Evolutionary conservation across 2,329 filamentous ascomycete species (phyloP).

Genomic region (Alternaria burnsii): DNA sequence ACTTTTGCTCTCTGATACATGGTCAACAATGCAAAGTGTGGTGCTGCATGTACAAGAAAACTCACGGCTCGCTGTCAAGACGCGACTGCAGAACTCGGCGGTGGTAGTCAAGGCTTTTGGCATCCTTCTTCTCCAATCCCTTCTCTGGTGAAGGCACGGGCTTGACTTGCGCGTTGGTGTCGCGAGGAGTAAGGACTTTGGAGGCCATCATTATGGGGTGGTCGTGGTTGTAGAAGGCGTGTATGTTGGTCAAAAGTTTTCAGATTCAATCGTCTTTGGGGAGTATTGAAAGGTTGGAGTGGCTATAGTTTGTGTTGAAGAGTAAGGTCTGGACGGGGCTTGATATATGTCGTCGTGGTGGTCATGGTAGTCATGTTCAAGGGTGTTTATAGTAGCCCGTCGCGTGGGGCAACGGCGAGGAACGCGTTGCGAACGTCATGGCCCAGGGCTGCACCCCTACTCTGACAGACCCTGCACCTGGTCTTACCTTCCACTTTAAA

Average conservation of each 20-base stretch:
- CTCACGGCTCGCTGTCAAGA: conserved; percentile 72
- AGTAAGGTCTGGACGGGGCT: neutral
- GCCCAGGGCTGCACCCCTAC: conserved; percentile 12
- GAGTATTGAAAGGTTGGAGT: neutral
- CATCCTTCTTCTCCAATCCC: conserved; percentile 40
- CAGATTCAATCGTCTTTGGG: neutral
- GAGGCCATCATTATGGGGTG: conserved; percentile 59
- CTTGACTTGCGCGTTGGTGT: conserved; percentile 65
- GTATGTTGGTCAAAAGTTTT: neutral
- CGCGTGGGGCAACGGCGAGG: conserved; percentile 24
- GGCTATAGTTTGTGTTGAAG: neutral
- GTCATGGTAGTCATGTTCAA: conserved; percentile 9
- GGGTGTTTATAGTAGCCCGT: conserved; percentile 18
- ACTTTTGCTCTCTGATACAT: conserved; percentile 60
- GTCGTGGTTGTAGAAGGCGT: conserved; percentile 3
- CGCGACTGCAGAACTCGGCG: conserved; percentile 77
- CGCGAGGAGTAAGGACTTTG: conserved; percentile 70
- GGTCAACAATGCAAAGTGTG: conserved; percentile 24
- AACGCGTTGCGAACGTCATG: conserved; percentile 19
- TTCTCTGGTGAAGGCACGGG: conserved; percentile 34
- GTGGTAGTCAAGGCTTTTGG: conserved; percentile 72
- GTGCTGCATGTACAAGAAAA: conserved; percentile 14
- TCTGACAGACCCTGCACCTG: neutral
- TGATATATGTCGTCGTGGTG: conserved; percentile 10
- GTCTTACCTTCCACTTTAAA: neutral